These are phyloP conservation scores for Hypoxylon sp. DNA, from an alignment of 2,329 filamentous ascomycete species.

Conservation along the genomic window DNA sequence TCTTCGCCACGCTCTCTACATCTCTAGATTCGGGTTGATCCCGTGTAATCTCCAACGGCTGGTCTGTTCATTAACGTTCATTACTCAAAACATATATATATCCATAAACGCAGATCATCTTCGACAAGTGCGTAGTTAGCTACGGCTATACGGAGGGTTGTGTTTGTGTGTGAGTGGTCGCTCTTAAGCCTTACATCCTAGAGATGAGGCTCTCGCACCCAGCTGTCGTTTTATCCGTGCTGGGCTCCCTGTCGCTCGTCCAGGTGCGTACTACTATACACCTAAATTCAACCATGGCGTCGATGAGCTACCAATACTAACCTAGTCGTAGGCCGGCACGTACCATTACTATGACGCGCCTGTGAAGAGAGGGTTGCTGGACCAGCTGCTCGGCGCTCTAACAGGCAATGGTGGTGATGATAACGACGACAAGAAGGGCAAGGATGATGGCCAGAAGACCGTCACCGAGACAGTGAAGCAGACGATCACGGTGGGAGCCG, in stretches of 20 bases:
- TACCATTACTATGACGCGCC: constrained; percentile 34
- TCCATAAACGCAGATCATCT: constrained; percentile 10
- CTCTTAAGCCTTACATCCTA: constrained; percentile 24
- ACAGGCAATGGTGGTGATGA: constrained; percentile 9
- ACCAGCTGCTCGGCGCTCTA: constrained; percentile 34
- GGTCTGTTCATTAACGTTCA: constrained; percentile 38
- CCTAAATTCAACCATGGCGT: not conserved
- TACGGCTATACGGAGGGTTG: constrained; percentile 8
- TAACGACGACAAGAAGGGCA: constrained; percentile 27
- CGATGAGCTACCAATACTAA: constrained; percentile 19
- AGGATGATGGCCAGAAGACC: constrained; percentile 35
- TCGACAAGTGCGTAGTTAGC: constrained; percentile 16
- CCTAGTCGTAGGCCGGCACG: constrained; percentile 31
- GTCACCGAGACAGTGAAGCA: constrained; percentile 47
- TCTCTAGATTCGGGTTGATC: constrained; percentile 34
- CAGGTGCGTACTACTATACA: constrained; percentile 33
- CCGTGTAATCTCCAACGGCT: constrained; percentile 40
- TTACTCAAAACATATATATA: too few relatives aligned
- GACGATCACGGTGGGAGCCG: constrained; percentile 49
- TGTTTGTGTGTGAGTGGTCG: constrained; percentile 21
- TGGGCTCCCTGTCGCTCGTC: constrained; percentile 38
- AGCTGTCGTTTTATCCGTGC: constrained; percentile 30
- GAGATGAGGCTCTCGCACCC: constrained; percentile 35
- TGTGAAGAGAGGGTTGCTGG: constrained; percentile 41
- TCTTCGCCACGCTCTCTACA: constrained; percentile 23